phyloP scores from a whole-genome alignment of 306 rosid genomes.

The Rosa rugosa region DNA sequence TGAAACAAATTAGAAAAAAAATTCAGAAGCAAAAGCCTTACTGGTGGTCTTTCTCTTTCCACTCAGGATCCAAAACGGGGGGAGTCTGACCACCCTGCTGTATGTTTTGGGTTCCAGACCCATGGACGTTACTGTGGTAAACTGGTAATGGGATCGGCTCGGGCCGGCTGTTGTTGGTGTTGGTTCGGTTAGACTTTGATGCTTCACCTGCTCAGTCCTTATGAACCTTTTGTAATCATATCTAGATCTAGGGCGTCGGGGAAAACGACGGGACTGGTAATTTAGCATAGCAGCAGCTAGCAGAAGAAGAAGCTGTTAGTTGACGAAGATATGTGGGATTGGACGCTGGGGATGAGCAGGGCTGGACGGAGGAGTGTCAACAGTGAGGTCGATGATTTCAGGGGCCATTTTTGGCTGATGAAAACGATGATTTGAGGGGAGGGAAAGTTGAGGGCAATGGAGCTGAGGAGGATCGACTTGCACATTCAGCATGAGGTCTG shows the following conservation, averaged over 20 bases:
- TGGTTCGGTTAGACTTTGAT: not conserved
- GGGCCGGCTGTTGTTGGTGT: not conserved
- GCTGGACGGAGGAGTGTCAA: not conserved
- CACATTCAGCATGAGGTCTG: not conserved
- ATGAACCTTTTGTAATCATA: not conserved
- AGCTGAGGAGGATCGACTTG: not conserved
- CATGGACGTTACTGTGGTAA: not conserved
- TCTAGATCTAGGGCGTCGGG: not conserved
- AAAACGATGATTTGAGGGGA: not conserved
- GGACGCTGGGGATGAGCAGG: not conserved
- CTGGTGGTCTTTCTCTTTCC: not conserved
- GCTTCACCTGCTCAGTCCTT: not conserved
- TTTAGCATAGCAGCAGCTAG: too few relatives aligned
- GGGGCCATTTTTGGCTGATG: not conserved
- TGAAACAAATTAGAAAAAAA: not conserved
- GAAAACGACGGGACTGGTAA: not conserved
- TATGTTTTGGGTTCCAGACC: not conserved
- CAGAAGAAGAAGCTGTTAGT: too few relatives aligned
- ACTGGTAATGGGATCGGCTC: not conserved
- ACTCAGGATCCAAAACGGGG: not conserved
- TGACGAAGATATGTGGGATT: not conserved
- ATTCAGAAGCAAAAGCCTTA: not conserved
- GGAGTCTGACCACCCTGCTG: not conserved
- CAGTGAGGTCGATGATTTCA: not conserved
- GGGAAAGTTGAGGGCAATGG: not conserved